Percentiles rank a stretch among this genome's conserved stretches.
Conservation (phyloP, 306 rosid genomes). For the Medicago ruthenica region DNA sequence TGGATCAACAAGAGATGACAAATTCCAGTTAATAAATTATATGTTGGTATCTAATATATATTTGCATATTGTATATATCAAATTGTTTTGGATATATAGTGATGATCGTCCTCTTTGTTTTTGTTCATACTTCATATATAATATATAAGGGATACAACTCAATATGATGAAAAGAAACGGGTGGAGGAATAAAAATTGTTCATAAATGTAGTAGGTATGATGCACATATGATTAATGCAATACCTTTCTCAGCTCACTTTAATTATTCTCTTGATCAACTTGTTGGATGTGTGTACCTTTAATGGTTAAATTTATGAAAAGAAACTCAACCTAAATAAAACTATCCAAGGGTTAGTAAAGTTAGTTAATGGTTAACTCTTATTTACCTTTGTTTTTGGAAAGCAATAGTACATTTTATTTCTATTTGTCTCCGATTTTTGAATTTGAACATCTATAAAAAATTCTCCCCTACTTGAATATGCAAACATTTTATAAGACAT, state of each 20-base stretch:
- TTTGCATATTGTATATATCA: background rate
- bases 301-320: background rate
- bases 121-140: background rate
- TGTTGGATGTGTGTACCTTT: background rate
- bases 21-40: background rate
- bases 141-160: background rate
- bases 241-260: background rate
- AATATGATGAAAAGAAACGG: background rate
- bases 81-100: conserved; percentile 3
- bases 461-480: no score
- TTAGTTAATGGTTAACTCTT: no score
- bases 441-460: no score
- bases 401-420: no score
- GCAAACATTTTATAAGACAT: no score
- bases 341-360: no score
- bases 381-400: no score
- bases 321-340: background rate
- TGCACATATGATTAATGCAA: conserved; percentile 6
- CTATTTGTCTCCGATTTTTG: no score
- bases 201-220: conserved; percentile 6
- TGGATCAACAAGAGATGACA: conserved; percentile 7
- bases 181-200: background rate
- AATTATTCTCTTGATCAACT: background rate
- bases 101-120: conserved; percentile 4
- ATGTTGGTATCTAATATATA: background rate